These are phyloP conservation scores for Leucocoprinus sp. DNA, from an alignment of 768 basidiomycete genomes.

Conservation along the genomic window DNA sequence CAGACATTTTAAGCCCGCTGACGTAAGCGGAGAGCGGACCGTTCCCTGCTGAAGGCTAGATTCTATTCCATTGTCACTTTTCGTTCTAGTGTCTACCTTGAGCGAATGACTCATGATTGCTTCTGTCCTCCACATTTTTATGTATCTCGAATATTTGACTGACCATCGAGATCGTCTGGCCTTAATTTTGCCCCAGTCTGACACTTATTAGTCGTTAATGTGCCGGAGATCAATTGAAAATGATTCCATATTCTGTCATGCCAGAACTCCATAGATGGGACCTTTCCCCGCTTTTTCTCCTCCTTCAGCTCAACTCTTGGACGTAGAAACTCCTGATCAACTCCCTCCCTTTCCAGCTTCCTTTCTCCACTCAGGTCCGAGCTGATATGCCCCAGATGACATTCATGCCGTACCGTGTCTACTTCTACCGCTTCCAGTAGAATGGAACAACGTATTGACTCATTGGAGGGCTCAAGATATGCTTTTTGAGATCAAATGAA, in stretches of 20 bases:
- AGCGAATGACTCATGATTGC: neutral
- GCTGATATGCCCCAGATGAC: too few relatives aligned
- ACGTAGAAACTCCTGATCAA: too few relatives aligned
- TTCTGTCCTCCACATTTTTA: neutral
- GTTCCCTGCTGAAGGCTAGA: neutral
- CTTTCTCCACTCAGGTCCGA: too few relatives aligned
- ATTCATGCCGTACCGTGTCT: neutral
- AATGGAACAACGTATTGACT: neutral
- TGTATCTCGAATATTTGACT: neutral
- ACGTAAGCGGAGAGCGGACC: constrained; percentile 1
- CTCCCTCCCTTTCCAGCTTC: too few relatives aligned
- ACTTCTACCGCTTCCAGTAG: neutral
- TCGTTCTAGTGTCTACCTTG: neutral
- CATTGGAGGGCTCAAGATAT: neutral
- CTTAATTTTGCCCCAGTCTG: neutral
- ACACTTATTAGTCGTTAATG: neutral
- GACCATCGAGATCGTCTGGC: neutral
- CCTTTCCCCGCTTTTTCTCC: too few relatives aligned
- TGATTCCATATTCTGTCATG: too few relatives aligned
- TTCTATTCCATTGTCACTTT: neutral
- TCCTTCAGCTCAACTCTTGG: too few relatives aligned
- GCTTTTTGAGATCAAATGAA: constrained; percentile 9
- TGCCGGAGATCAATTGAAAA: too few relatives aligned
- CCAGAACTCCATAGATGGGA: too few relatives aligned
- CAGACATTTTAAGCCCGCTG: neutral